phyloP scores from a whole-genome alignment of 192 early-diverging fungal genomes.

The Phlyctochytrium planicorne region DNA sequence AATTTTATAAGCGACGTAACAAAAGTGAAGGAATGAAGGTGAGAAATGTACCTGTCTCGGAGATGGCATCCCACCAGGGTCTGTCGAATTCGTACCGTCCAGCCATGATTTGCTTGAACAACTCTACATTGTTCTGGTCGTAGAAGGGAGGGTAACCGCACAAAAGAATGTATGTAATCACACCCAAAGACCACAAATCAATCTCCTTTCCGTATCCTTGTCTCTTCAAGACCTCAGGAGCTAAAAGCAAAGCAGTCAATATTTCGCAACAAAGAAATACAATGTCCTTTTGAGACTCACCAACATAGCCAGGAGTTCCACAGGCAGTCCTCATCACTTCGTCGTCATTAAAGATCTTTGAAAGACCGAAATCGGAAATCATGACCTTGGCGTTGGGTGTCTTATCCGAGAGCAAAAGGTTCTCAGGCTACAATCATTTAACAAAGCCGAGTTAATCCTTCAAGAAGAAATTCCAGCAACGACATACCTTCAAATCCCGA shows the following conservation, averaged over 20 bases:
- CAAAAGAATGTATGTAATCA: constrained; percentile 89
- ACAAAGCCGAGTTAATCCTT: background rate
- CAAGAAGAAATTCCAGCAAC: background rate
- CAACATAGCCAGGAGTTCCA: constrained; percentile 80
- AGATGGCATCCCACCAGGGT: constrained; percentile 78
- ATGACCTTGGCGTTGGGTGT: constrained; percentile 63
- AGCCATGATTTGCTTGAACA: constrained; percentile 66
- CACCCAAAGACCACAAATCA: constrained; percentile 94
- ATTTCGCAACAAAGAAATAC: background rate
- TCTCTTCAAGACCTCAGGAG: constrained; percentile 81
- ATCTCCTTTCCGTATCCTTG: constrained; percentile 71
- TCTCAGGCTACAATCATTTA: constrained; percentile 44
- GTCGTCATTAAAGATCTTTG: constrained; percentile 71
- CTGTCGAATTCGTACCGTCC: constrained; percentile 75
- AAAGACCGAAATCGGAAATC: constrained; percentile 95
- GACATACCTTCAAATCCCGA: constrained; percentile 80
- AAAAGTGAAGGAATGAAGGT: too few species aligned
- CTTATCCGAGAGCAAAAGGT: constrained; percentile 54
- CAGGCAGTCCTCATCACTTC: constrained; percentile 73
- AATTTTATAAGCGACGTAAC: background rate
- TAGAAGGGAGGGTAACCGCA: constrained; percentile 89
- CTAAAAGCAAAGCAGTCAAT: constrained; percentile 35
- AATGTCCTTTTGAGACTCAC: constrained; percentile 24
- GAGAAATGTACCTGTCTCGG: constrained; percentile 45
- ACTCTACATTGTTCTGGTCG: constrained; percentile 58